Percentiles rank a stretch among this genome's conserved stretches.
Evolutionary conservation across 768 basidiomycete species (phyloP).

Genomic region (Boletus reticuloceps): DNA sequence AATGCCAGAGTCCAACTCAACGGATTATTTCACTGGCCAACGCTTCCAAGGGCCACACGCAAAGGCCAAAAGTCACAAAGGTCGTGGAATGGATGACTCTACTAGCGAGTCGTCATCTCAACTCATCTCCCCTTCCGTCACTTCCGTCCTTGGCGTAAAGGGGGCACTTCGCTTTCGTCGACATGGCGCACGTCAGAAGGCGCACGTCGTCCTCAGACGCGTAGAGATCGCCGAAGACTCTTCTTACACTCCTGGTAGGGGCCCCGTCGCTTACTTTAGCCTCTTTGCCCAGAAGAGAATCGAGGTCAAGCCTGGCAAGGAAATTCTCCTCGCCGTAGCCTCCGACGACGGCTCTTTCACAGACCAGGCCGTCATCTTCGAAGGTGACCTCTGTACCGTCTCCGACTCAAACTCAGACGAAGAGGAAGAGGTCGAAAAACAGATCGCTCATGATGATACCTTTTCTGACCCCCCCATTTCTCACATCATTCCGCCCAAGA

Average conservation of each 20-base stretch:
- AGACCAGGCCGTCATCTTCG: conserved; percentile 57
- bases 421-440: conserved; percentile 41
- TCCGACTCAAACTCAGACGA: conserved; percentile 33
- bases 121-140: conserved; percentile 35
- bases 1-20: not conserved
- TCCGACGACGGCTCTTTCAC: conserved; percentile 51
- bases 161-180: conserved; percentile 61
- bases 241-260: conserved; percentile 38
- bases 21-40: conserved; percentile 1
- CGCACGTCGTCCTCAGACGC: conserved; percentile 66
- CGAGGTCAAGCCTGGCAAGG: conserved; percentile 68
- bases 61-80: conserved; percentile 12
- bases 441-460: conserved; percentile 41
- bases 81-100: conserved; percentile 35
- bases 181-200: conserved; percentile 64
- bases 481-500: conserved; percentile 56
- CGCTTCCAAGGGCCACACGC: conserved; percentile 5
- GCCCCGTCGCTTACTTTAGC: conserved; percentile 51
- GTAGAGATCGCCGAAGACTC: conserved; percentile 49
- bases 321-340: conserved; percentile 60
- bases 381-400: conserved; percentile 42
- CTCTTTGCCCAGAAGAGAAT: conserved; percentile 69
- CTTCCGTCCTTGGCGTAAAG: conserved; percentile 61
- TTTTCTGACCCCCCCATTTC: conserved; percentile 31
- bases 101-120: conserved; percentile 35